Percentiles rank a stretch among this genome's conserved stretches.
Conservation (phyloP, 1,284 basidiomycete species). For the Rhizoctonia solani region DNA sequence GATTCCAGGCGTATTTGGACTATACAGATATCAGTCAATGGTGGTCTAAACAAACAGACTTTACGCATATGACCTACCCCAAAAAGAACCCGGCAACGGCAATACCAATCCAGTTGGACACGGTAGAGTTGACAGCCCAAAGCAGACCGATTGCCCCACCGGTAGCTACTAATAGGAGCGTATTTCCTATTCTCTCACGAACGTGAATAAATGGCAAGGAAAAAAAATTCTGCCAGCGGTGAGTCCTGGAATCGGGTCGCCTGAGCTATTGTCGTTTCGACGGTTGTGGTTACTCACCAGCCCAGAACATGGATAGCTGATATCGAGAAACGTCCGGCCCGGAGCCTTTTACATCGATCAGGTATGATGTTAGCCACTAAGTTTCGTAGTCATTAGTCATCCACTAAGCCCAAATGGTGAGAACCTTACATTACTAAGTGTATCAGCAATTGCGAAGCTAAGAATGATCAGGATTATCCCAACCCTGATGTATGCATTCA, state of each 20-base stretch:
- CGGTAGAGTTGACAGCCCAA: slow-evolving; percentile 7
- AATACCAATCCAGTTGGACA: not conserved
- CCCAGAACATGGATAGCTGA: slow-evolving; percentile 15
- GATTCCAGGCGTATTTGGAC: slow-evolving; percentile 22
- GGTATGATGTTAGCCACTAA: slow-evolving; percentile 20
- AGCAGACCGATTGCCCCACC: slow-evolving; percentile 2
- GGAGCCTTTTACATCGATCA: slow-evolving; percentile 1
- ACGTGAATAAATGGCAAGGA: slow-evolving; percentile 24
- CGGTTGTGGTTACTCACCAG: not conserved
- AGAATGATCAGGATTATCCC: slow-evolving; percentile 9
- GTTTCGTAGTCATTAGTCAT: too few species aligned
- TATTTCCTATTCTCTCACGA: slow-evolving; percentile 16
- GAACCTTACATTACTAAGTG: slow-evolving; percentile 5
- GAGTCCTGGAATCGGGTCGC: slow-evolving; percentile 11
- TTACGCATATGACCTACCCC: not conserved
- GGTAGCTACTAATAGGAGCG: not conserved
- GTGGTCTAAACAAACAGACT: not conserved
- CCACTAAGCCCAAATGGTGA: too few species aligned
- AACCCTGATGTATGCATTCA: not conserved
- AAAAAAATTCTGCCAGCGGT: slow-evolving; percentile 6
- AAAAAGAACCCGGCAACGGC: slow-evolving; percentile 11
- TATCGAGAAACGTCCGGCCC: slow-evolving; percentile 15
- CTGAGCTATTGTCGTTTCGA: not conserved
- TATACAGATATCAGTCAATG: not conserved
- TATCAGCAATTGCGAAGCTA: slow-evolving; percentile 13